Conservation (phyloP, 345 rosid genomes). For the Hirschfeldia incana region DNA sequence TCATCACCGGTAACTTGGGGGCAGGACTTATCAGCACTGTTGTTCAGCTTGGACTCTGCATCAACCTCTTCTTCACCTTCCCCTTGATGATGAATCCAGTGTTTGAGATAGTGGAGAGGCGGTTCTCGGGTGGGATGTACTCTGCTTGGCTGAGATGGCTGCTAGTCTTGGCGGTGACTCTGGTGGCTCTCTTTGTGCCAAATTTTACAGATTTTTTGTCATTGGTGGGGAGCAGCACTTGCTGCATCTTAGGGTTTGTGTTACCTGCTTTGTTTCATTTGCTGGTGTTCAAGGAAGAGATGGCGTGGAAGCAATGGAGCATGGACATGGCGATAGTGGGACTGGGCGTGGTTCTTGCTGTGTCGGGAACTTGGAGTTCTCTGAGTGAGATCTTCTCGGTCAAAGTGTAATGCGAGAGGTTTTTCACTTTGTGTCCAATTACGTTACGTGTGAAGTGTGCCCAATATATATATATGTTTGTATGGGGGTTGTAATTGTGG, state of each 20-base stretch:
- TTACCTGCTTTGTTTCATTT: constrained; percentile 80
- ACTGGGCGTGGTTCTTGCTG: constrained; percentile 57
- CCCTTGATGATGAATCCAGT: constrained; percentile 95
- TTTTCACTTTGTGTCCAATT: constrained; percentile 5
- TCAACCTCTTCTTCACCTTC: constrained; percentile 85
- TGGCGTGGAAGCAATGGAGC: constrained; percentile 62
- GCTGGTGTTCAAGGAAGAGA: constrained; percentile 78
- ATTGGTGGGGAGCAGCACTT: constrained; percentile 84
- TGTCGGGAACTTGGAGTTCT: constrained; percentile 79
- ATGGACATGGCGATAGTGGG: constrained; percentile 53
- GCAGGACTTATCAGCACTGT: constrained; percentile 54
- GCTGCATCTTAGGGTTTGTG: constrained; percentile 77
- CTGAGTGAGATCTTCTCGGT: constrained; percentile 61
- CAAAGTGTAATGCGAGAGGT: constrained; percentile 32
- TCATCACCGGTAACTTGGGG: constrained; percentile 77
- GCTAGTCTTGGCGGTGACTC: constrained; percentile 60
- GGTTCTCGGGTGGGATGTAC: constrained; percentile 57
- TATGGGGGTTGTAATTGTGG: constrained; percentile 6
- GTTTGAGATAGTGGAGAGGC: constrained; percentile 80
- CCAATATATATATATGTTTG: not conserved
- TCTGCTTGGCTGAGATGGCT: constrained; percentile 82
- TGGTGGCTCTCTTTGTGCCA: constrained; percentile 73
- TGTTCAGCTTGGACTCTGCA: constrained; percentile 79
- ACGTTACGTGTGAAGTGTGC: constrained; percentile 25
- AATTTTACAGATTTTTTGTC: constrained; percentile 88